phyloP scores from a whole-genome alignment of 192 early-diverging fungal species.

The Linnemannia schmuckeri region DNA sequence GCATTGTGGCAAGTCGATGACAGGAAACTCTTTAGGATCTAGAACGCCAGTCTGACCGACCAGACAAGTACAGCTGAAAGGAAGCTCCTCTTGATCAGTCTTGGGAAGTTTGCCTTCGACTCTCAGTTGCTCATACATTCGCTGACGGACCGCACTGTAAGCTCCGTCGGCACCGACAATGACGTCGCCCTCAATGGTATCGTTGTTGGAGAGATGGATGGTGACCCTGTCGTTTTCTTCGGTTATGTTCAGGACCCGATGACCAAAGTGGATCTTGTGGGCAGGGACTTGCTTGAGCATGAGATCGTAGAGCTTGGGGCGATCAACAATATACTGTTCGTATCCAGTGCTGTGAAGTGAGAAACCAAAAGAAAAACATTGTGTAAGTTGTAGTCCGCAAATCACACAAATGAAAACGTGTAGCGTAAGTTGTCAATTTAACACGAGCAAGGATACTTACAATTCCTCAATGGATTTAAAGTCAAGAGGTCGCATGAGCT shows the following conservation, averaged over 20 bases:
- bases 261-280: slow-evolving; percentile 24
- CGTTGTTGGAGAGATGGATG: slow-evolving; percentile 18
- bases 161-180: slow-evolving; percentile 54
- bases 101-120: background rate
- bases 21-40: slow-evolving; percentile 11
- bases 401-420: no score
- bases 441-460: background rate
- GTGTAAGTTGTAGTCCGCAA: background rate
- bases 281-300: background rate
- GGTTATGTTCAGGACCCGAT: slow-evolving; percentile 12
- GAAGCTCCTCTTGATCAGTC: slow-evolving; percentile 1
- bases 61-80: slow-evolving; percentile 5
- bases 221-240: slow-evolving; percentile 23
- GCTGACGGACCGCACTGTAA: slow-evolving; percentile 31
- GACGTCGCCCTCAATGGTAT: slow-evolving; percentile 17
- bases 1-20: background rate
- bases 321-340: background rate
- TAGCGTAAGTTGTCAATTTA: background rate
- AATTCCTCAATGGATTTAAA: background rate
- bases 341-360: slow-evolving; percentile 6
- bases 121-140: slow-evolving; percentile 10
- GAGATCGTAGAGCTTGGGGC: slow-evolving; percentile 18
- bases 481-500: background rate
- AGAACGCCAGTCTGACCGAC: slow-evolving; percentile 14
- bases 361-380: background rate